Conservation (phyloP, 2,329 filamentous ascomycete genomes). For the Parafenestella ontariensis region DNA sequence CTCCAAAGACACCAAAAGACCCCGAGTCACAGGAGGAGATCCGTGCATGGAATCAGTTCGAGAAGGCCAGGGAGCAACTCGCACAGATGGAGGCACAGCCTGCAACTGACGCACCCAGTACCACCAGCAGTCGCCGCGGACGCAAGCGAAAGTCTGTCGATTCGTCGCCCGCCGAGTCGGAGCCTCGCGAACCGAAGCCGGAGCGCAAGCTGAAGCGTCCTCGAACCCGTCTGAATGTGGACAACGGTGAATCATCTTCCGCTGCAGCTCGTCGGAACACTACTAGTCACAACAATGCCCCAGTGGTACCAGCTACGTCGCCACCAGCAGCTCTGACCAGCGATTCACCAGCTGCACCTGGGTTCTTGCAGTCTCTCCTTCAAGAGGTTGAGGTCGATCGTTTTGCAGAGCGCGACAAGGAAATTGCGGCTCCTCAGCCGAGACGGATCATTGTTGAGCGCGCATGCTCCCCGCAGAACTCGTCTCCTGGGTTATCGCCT, state of each 20-base stretch:
- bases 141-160: constrained; percentile 83
- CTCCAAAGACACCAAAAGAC: constrained; percentile 58
- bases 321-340: constrained; percentile 18
- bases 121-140: constrained; percentile 52
- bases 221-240: constrained; percentile 73
- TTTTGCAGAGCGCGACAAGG: constrained; percentile 44
- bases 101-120: constrained; percentile 28
- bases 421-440: constrained; percentile 50
- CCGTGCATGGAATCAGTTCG: constrained; percentile 88
- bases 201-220: constrained; percentile 88
- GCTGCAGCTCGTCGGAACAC: constrained; percentile 39
- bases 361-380: constrained; percentile 84
- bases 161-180: constrained; percentile 72
- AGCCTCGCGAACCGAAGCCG: constrained; percentile 65
- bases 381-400: constrained; percentile 77
- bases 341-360: constrained; percentile 62
- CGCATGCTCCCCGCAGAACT: constrained; percentile 54
- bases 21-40: constrained; percentile 81
- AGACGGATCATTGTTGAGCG: constrained; percentile 50
- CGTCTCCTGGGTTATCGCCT: constrained; percentile 73
- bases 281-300: constrained; percentile 25
- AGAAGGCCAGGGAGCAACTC: constrained; percentile 75
- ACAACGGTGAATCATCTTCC: constrained; percentile 54
- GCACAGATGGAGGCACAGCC: constrained; percentile 30
- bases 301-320: constrained; percentile 21